phyloP scores from a whole-genome alignment of 371 early-diverging fungal species.

The Zychaea mexicana region DNA sequence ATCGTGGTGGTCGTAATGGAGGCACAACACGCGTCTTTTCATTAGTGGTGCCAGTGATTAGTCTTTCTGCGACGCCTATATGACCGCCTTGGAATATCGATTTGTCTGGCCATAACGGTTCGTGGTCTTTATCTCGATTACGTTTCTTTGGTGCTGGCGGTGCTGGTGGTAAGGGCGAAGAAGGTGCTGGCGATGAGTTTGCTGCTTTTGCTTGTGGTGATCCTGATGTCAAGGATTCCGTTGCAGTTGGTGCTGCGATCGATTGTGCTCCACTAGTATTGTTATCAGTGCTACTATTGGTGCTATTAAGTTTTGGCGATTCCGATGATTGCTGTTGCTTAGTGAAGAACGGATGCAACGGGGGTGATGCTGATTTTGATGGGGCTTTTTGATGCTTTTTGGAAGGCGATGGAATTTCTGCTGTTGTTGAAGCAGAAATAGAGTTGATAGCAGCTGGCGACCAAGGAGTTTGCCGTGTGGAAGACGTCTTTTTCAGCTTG shows the following conservation, averaged over 20 bases:
- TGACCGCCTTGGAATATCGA: constrained; percentile 20
- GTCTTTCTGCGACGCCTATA: neutral
- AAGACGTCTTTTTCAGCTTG: neutral
- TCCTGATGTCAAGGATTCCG: too few relatives aligned
- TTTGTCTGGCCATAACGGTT: constrained; percentile 18
- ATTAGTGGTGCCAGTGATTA: too few relatives aligned
- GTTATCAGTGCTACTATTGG: neutral
- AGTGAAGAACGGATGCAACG: neutral
- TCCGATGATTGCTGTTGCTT: neutral
- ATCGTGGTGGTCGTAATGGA: neutral
- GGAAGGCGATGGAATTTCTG: neutral
- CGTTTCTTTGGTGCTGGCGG: neutral
- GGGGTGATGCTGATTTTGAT: neutral
- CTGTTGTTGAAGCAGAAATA: neutral
- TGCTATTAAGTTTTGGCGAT: neutral
- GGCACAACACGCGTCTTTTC: neutral
- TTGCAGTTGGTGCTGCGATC: too few relatives aligned
- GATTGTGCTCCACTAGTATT: too few relatives aligned
- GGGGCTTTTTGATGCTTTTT: neutral
- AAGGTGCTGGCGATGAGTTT: too few relatives aligned
- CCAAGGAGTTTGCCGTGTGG: neutral
- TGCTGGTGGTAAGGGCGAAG: neutral
- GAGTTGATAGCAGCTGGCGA: neutral
- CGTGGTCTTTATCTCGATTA: neutral
- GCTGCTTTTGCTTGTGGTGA: too few relatives aligned